These are phyloP conservation scores for Aspergillus neotritici DNA, from an alignment of 2,329 filamentous ascomycete genomes.

Conservation along the genomic window DNA sequence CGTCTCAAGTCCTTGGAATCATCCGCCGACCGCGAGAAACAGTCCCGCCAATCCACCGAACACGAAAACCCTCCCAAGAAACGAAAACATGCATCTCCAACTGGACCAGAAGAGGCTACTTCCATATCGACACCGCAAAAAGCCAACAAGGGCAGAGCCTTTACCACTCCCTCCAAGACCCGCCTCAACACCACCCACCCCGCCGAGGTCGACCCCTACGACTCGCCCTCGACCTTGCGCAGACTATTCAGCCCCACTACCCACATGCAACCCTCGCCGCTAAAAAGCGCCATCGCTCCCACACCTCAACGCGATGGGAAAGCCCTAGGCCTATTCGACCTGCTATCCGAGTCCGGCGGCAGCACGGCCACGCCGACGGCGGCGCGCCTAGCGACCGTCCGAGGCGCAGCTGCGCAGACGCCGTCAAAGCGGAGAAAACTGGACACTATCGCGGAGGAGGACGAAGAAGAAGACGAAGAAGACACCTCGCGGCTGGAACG, in stretches of 20 bases:
- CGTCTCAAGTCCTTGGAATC: slow-evolving; percentile 35
- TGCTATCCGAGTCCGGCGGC: slow-evolving; percentile 39
- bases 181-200: slow-evolving; percentile 29
- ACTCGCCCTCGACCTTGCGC: slow-evolving; percentile 37
- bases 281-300: slow-evolving; percentile 41
- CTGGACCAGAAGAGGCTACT: slow-evolving; percentile 14
- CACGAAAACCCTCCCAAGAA: slow-evolving; percentile 24
- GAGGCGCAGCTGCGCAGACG: slow-evolving; percentile 29
- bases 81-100: slow-evolving; percentile 29
- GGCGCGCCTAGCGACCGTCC: slow-evolving; percentile 21
- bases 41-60: slow-evolving; percentile 10
- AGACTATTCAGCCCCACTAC: slow-evolving; percentile 34
- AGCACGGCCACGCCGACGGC: slow-evolving; percentile 32
- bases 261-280: slow-evolving; percentile 26
- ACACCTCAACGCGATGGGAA: slow-evolving; percentile 47
- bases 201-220: slow-evolving; percentile 40
- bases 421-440: slow-evolving; percentile 31
- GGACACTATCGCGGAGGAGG: slow-evolving; percentile 25
- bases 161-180: slow-evolving; percentile 29
- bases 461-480: slow-evolving; percentile 24
- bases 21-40: slow-evolving; percentile 15
- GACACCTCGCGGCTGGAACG: slow-evolving; percentile 23
- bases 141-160: slow-evolving; percentile 19
- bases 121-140: slow-evolving; percentile 34
- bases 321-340: slow-evolving; percentile 44